Evolutionary conservation across 2,329 filamentous ascomycete genomes (phyloP).

Genomic region (Trichoderma sp.): DNA sequence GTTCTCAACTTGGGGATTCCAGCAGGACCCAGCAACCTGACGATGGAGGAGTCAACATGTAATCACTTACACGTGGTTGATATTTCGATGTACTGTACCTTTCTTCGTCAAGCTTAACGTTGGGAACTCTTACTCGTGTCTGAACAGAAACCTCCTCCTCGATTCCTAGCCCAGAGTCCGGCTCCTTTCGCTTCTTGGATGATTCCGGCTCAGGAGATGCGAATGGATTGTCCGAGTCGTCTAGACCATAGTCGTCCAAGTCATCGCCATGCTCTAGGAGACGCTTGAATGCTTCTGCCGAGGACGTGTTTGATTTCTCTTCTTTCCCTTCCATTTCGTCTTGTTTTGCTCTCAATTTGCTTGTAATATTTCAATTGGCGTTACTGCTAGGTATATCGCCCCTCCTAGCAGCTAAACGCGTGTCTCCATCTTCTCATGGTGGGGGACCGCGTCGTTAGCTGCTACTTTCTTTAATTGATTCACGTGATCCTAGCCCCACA

Average conservation of each 20-base stretch:
- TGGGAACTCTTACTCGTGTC: constrained; percentile 67
- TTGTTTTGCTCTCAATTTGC: background rate
- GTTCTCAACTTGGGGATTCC: constrained; percentile 80
- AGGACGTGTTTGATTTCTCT: constrained; percentile 23
- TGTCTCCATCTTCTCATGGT: background rate
- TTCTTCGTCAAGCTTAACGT: constrained; percentile 82
- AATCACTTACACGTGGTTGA: background rate
- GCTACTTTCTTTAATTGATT: constrained; percentile 4
- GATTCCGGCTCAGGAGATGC: constrained; percentile 41
- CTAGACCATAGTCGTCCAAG: constrained; percentile 73
- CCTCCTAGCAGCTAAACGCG: constrained; percentile 18
- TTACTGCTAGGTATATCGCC: background rate
- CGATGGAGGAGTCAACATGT: background rate
- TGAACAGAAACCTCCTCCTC: constrained; percentile 82
- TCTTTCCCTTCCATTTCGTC: background rate
- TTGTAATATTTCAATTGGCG: background rate
- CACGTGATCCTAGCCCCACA: background rate
- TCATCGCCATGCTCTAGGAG: constrained; percentile 48
- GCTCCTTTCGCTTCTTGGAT: constrained; percentile 48
- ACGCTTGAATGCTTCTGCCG: constrained; percentile 24
- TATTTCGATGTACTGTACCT: constrained; percentile 45
- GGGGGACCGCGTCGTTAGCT: constrained; percentile 18
- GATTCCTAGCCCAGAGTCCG: constrained; percentile 63
- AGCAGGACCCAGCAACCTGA: constrained; percentile 72
- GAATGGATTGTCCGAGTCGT: constrained; percentile 50